Evolutionary conservation across 345 rosid species (phyloP), one percentile per base, ranked within the genome.

Genomic region (Punica granatum): DNA sequence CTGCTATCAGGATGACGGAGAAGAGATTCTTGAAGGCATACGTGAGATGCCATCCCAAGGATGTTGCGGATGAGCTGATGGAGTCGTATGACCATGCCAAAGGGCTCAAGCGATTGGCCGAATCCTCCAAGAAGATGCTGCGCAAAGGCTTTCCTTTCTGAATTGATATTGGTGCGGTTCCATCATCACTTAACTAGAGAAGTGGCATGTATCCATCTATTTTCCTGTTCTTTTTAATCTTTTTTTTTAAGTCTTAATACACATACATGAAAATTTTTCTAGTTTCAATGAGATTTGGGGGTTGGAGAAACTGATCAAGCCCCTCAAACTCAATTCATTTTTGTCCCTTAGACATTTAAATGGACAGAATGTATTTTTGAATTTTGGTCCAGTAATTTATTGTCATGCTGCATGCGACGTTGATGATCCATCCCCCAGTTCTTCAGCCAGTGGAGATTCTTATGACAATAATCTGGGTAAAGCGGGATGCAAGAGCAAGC

Each of bases 1-100:
- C 68, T n/a, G 88, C 88, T 14, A 61, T 92, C 73, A 82, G 90
- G 71, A 88, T 92, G 98, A 76, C 41, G 7, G 96, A 92, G 69
- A 67, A 64, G 64, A 76, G 89, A 69, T 82, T 92, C 74, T 73
- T 88, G 73, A 70, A 79, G 31, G 85, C 64, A 39, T 92, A 79
- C 73, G 76, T 92, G 68, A 66, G 39, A 44, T 88, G 92, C 73
- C 94, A 92, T 39, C 83, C 76, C 1, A 46, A 80, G 39, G 83
- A 78, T 28, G 76, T 85, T 81, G 87, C 80, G 23, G 69, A 58
- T 28, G 85, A 89, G 68, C 66, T 92, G 75, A 79, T 83, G 84
- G 87, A 78, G 39, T 70, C 73, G 58, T 92, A 85, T 58, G 60
- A 62, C 74, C 71, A 56, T 34, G 80, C 82, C 15, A 89, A 82